phyloP scores from a whole-genome alignment of 805 yeast genomes.

The Lachancea fermentati region DNA sequence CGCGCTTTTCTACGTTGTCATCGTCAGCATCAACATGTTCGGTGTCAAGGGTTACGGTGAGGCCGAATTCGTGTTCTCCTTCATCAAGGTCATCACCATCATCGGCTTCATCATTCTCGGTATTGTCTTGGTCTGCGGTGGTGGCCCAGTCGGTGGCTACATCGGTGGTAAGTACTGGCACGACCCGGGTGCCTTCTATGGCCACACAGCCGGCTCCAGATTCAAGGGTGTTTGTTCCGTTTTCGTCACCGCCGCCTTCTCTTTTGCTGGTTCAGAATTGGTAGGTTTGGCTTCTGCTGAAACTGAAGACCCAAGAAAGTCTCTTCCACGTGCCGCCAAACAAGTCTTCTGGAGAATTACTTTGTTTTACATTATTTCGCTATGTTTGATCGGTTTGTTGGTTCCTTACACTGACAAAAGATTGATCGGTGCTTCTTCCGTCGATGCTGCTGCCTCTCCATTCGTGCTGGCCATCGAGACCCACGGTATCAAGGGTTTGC shows the following conservation, averaged over 20 bases:
- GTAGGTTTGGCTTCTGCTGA: constrained; percentile 48
- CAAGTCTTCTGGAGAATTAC: constrained; percentile 52
- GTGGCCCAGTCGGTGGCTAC: constrained; percentile 39
- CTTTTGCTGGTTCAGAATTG: constrained; percentile 49
- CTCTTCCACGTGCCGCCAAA: constrained; percentile 46
- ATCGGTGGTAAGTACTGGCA: constrained; percentile 43
- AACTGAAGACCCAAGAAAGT: constrained; percentile 40
- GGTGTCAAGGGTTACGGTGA: constrained; percentile 52
- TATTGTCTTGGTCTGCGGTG: constrained; percentile 42
- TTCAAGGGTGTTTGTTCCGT: constrained; percentile 49
- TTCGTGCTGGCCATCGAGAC: constrained; percentile 64
- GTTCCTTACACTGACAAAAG: constrained; percentile 42
- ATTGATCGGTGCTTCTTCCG: constrained; percentile 42
- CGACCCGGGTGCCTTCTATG: constrained; percentile 53
- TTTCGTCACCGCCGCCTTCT: constrained; percentile 50
- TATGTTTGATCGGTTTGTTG: constrained; percentile 40
- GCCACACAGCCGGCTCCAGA: constrained; percentile 31
- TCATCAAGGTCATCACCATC: constrained; percentile 45
- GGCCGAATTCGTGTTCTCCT: constrained; percentile 45
- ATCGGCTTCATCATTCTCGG: constrained; percentile 51
- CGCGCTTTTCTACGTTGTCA: constrained; percentile 42
- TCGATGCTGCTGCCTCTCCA: constrained; percentile 65
- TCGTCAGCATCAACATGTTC: constrained; percentile 43
- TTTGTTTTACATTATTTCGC: constrained; percentile 41
- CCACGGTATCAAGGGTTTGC: constrained; percentile 60